Evolutionary conservation across 2,329 filamentous ascomycete species (phyloP).

Genomic region (Diaporthe capsici): DNA sequence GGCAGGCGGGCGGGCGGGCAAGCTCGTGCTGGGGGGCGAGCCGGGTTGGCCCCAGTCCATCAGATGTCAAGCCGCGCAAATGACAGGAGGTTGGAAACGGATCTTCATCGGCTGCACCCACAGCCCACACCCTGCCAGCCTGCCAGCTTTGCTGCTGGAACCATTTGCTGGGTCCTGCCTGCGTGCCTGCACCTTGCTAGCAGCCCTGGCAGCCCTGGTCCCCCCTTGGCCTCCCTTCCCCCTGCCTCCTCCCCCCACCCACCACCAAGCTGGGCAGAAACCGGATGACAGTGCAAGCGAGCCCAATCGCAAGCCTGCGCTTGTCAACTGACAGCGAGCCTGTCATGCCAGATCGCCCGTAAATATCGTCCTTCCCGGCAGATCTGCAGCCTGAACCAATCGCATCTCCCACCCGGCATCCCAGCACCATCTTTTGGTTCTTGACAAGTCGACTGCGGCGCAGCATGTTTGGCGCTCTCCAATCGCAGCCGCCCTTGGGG

Average conservation of each 20-base stretch:
- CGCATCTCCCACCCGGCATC: constrained; percentile 36
- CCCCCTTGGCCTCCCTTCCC: not conserved
- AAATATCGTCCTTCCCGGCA: constrained; percentile 42
- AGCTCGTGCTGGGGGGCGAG: not conserved
- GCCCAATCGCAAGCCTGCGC: constrained; percentile 41
- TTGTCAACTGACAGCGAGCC: constrained; percentile 41
- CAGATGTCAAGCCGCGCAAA: constrained; percentile 34
- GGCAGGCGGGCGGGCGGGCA: constrained; percentile 1
- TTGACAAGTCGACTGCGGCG: constrained; percentile 37
- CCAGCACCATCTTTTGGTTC: constrained; percentile 25
- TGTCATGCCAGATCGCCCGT: constrained; percentile 43
- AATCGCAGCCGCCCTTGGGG: constrained; percentile 29
- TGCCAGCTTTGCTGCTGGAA: not conserved
- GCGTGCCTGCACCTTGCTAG: not conserved
- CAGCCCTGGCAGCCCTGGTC: not conserved
- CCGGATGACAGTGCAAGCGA: constrained; percentile 42
- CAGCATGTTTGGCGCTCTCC: constrained; percentile 33
- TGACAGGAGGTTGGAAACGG: constrained; percentile 41
- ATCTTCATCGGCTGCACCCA: constrained; percentile 40
- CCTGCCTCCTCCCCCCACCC: not conserved
- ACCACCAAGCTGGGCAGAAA: constrained; percentile 39
- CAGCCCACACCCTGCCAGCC: constrained; percentile 7
- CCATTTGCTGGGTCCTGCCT: not conserved
- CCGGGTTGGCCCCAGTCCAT: constrained; percentile 19
- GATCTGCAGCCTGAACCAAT: constrained; percentile 42